A percentile compares a stretch with the other conserved stretches of the same genome.
Conservation (phyloP, 177 flowering plant species). For the Vitis hybrid region DNA sequence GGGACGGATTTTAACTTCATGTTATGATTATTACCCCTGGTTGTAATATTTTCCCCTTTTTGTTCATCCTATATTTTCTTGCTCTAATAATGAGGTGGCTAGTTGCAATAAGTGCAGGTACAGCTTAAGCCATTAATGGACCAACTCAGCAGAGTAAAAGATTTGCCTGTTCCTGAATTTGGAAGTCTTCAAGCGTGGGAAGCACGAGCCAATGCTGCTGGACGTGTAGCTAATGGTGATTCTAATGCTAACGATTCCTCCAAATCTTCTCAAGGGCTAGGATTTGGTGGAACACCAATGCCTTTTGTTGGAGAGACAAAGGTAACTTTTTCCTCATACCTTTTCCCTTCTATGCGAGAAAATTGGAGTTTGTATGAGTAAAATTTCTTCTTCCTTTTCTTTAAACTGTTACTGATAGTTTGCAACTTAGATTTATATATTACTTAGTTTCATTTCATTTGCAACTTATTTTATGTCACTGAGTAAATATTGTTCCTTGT, state of each 20-base stretch:
- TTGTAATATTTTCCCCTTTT: background rate
- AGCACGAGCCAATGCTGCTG: conserved; percentile 69
- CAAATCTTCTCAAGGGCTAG: conserved; percentile 57
- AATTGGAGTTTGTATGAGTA: background rate
- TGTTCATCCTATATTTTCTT: background rate
- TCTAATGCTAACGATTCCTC: conserved; percentile 55
- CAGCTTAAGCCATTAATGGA: conserved; percentile 86
- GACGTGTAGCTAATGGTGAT: conserved; percentile 63
- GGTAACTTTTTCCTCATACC: conserved; percentile 36
- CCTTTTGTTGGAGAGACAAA: conserved; percentile 85
- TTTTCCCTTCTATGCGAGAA: background rate
- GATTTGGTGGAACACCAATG: conserved; percentile 79
- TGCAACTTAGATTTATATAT: too few species aligned
- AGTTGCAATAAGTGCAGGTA: conserved; percentile 48
- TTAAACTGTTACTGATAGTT: background rate
- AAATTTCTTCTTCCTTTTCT: background rate
- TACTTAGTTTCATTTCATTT: too few species aligned
- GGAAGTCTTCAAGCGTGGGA: conserved; percentile 93
- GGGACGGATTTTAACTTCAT: background rate
- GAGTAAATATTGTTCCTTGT: too few species aligned
- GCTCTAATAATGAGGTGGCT: background rate
- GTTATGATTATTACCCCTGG: background rate
- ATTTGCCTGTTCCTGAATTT: conserved; percentile 80
- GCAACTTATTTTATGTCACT: too few species aligned
- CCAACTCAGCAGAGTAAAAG: conserved; percentile 83